These are phyloP conservation scores for Microsporum audouinii DNA, from an alignment of 2,329 filamentous ascomycete species.

Conservation along the genomic window DNA sequence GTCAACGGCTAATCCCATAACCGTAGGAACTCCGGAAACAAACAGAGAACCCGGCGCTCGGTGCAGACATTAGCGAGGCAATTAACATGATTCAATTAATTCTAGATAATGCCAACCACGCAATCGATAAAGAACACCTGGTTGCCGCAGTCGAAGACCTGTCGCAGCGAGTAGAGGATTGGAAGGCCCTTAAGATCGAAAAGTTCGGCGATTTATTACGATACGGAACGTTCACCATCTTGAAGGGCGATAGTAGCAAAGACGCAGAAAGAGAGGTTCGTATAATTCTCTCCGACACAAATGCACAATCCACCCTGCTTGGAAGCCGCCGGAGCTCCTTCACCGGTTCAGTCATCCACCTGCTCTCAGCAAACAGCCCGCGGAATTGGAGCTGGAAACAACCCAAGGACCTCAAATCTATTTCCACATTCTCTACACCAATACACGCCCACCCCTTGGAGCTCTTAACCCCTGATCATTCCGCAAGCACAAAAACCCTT, in stretches of 20 bases:
- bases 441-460: background rate
- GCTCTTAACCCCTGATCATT: background rate
- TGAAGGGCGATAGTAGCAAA: constrained; percentile 69
- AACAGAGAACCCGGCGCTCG: constrained; percentile 58
- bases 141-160: constrained; percentile 76
- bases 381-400: constrained; percentile 1
- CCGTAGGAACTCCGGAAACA: constrained; percentile 73
- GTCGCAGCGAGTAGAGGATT: constrained; percentile 76
- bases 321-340: constrained; percentile 1
- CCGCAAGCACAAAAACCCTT: background rate
- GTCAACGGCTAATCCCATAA: background rate
- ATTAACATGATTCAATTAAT: constrained; percentile 74
- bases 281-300: constrained; percentile 16
- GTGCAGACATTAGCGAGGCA: constrained; percentile 60
- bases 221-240: constrained; percentile 80
- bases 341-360: constrained; percentile 3
- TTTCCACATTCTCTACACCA: background rate
- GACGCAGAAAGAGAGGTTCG: constrained; percentile 83
- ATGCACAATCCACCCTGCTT: background rate
- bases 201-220: constrained; percentile 83
- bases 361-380: background rate
- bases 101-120: constrained; percentile 74
- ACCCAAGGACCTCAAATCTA: background rate
- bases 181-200: constrained; percentile 85
- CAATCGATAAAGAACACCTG: constrained; percentile 77